A percentile compares a stretch with the other conserved stretches of the same genome.
phyloP scores from a whole-genome alignment of 371 early-diverging fungal species.

The Coemansia sp. region DNA sequence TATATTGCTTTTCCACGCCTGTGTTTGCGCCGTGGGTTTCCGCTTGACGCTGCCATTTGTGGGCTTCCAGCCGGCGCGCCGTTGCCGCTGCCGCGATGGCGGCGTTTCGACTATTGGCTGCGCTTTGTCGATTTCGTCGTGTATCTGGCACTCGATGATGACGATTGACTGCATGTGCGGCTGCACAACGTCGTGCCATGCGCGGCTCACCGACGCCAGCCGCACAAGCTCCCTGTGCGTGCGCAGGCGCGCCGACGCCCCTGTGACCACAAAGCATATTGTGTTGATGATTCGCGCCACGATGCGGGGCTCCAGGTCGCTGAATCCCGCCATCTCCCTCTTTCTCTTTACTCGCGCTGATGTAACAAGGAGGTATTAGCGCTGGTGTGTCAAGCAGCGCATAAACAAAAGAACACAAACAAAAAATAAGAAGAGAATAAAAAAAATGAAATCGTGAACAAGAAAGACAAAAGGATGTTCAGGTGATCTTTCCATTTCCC shows the following conservation, averaged over 20 bases:
- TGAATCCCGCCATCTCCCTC: not conserved
- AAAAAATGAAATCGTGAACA: not conserved
- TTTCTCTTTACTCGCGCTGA: not conserved
- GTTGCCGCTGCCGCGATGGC: no score
- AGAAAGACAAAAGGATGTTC: not conserved
- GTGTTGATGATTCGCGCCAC: constrained; percentile 22
- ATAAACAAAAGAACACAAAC: no score
- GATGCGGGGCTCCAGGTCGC: constrained; percentile 14
- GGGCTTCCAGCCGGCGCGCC: not conserved
- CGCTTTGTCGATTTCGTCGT: not conserved
- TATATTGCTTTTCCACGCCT: constrained; percentile 12
- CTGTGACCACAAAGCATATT: not conserved
- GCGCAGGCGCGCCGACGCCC: constrained; percentile 11
- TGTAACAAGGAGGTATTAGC: no score
- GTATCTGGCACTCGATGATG: constrained; percentile 26
- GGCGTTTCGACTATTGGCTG: not conserved
- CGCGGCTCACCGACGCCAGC: constrained; percentile 18
- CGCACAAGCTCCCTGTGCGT: constrained; percentile 9
- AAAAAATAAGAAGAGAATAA: no score
- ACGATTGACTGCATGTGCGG: constrained; percentile 13
- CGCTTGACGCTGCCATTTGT: not conserved
- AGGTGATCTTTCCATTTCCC: not conserved
- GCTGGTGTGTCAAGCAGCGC: no score
- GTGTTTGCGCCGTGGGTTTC: not conserved
- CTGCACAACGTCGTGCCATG: constrained; percentile 20